Evolutionary conservation across 169 alveolate genomes (phyloP), one percentile per base, ranked within the genome.

Genomic region (Plasmodium coatneyi): DNA sequence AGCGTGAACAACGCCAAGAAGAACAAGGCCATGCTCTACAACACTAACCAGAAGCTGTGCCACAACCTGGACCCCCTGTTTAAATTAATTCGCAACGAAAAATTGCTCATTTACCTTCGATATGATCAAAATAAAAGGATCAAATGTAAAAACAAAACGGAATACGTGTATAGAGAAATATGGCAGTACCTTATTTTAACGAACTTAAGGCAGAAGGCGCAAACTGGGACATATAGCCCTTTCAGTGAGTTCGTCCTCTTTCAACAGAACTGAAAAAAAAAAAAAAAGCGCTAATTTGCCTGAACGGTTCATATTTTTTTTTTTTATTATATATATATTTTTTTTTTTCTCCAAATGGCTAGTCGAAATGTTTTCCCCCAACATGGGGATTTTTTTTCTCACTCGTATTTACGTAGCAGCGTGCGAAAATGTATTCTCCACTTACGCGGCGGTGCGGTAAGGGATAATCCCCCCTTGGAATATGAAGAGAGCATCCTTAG

Each of bases 71-170:
- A 49, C n/a, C 71, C 43, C 70, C 80, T 87, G 60, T 87, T 87
- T 78, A 36, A 87, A 36, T 78, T 87, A 78, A 71, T 87, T 36
- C 79, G 49, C 41, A 70, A 16, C 36, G 83, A 87, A 78, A 87
- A 87, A 56, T 39, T 87, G 80, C 22, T 87, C 12, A 87, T 87
- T 39, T 87, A 87, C 80, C 46, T 87, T 34, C 43, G 94, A 12
- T 87, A 87, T 87, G 94, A 87, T 28, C 60, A 87, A 87, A 87
- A 87, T 87, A 87, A 56, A 60, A 76, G 71, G 28, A 43, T 87
- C 25, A 87, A 87, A 87, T 56, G 39, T 36, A 87, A 87, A 60
- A 87, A 87, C 32, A 87, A 78, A 87, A 87, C 94, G 9, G 90
- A 87, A n/a, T 76, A 60, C 32, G 25, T 87, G 7, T 41, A 87